Evolutionary conservation across 2,329 filamentous ascomycete species (phyloP), one percentile per base, ranked within the genome.

Genomic region (Alternaria angustiovoidea): DNA sequence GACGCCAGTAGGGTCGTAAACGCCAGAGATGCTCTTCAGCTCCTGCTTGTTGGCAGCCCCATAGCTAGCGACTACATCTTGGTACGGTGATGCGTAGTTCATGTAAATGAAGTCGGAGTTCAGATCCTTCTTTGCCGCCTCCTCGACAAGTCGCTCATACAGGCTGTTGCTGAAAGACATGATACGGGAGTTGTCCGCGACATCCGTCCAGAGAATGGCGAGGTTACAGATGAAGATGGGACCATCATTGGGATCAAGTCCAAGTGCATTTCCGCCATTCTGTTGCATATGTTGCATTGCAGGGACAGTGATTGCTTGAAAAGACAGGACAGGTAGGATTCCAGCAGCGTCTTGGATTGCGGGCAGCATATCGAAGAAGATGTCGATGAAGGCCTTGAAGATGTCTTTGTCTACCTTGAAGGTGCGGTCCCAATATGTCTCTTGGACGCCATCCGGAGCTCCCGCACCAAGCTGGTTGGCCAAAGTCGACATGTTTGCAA

Each of bases 31-130:
- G 9, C 47, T 39, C 51, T 64, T 61, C 49, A 71, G 38, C 28
- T 61, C 70, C 51, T 68, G 55, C 57, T 75, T 64, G 52, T 80
- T 83, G 5, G 59, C 65, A 18, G 63, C 43, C 0, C 82, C 82
- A 61, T 84, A 84, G 34, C 78, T 76, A 5, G 65, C 60, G 39
- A 83, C 66, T 5, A 80, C 76, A 61, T 80, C 76, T 64, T 84
- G 81, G 57, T 75, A 79, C 58, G 74, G 70, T 44, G 75, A 78
- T 11, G 80, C 82, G 60, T 84, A 84, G 63, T 83, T 84, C 78
- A 83, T 80, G 65, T 83, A 84, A 30, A 82, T 65, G 55, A 75
- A 66, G 39, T 72, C 62, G 28, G 59, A 57, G 18, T 59, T 54
- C 41, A 66, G 46, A 22, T 54, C 59, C 28, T 54, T 63, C 48